Base-by-base conservation (phyloP, 305 asterid genomes). In the Fraxinus platypoda region DNA sequence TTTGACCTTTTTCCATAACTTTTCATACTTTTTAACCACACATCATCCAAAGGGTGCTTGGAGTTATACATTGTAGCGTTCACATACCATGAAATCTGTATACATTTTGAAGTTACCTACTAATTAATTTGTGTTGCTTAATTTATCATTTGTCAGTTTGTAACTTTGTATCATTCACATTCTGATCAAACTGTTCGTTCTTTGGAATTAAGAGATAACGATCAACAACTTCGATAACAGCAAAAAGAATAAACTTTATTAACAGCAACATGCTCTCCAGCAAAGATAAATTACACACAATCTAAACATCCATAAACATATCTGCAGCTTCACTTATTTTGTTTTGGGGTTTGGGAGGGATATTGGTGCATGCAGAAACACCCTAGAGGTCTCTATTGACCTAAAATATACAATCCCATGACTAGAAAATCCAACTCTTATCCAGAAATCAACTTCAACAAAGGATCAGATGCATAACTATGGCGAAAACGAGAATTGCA, bases 391-490 rank as follows among this genome's bases (percentile, higher is more conserved):
- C 79, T 84, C 78, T 80, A 80, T 28, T 80, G 9, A 76, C 77
- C 89, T 82, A 78, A 80, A 83, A 83, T 90, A 88, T 86, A 85
- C 90, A 84, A 70, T 77, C 77, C 49, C 81, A 83, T 76, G 25
- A 59, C 70, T 49, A 64, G 35, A 78, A 78, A 76, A 19, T 26
- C 54, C 46, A 64, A 25, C 70, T 76, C 76, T 77, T 41, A 57
- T 19, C 15, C 37, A 79, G 52, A 46, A 79, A 74, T 34, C 80
- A 78, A 25, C 86, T 84, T 90, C 87, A 90, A 31, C 88, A 84
- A 75, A 86, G 38, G 76, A 88, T 54, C 49, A 93, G 84, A 84
- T 86, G 90, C 88, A 91, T 34, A 68, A 91, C 82, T 78, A 91
- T 37, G 78, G 87, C 33, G 80, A 88, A 77, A 75, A 91, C 91